These are phyloP conservation scores for Hordeum pubiflorum DNA, from an alignment of 202 grass and related monocot genomes.

Conservation along the genomic window DNA sequence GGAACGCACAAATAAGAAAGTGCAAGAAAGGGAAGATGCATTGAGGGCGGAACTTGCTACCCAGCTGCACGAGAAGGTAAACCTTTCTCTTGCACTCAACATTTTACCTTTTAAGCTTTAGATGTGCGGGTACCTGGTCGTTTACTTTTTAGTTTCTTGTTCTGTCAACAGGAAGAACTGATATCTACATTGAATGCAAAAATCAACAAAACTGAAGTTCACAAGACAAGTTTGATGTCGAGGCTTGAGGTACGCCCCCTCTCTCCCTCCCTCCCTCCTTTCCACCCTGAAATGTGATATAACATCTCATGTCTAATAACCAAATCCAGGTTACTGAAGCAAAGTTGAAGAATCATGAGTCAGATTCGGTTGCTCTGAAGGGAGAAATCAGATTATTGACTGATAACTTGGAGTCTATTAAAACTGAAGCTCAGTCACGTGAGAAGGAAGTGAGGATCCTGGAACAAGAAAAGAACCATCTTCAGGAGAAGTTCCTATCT, in stretches of 20 bases:
- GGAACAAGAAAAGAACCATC: slow-evolving; percentile 92
- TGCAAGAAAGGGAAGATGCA: slow-evolving; percentile 87
- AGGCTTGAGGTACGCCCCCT: slow-evolving; percentile 51
- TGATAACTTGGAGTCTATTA: slow-evolving; percentile 66
- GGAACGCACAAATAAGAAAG: slow-evolving; percentile 90
- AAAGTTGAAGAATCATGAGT: slow-evolving; percentile 62
- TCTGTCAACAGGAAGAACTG: slow-evolving; percentile 67
- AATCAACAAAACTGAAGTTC: slow-evolving; percentile 70
- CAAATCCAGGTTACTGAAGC: slow-evolving; percentile 57
- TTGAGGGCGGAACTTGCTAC: slow-evolving; percentile 71
- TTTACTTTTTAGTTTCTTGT: slow-evolving; percentile 18
- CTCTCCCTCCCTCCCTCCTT: background rate
- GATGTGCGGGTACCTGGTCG: background rate
- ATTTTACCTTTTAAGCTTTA: background rate
- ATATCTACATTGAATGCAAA: slow-evolving; percentile 63
- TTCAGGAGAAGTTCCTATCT: slow-evolving; percentile 69
- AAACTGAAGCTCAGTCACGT: slow-evolving; percentile 52
- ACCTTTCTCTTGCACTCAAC: background rate
- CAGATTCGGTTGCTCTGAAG: slow-evolving; percentile 61
- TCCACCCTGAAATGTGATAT: background rate
- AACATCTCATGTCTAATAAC: slow-evolving; percentile 20
- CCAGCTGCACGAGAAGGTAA: slow-evolving; percentile 73
- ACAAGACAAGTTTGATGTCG: slow-evolving; percentile 52
- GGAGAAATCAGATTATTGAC: slow-evolving; percentile 59
- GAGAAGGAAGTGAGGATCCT: slow-evolving; percentile 74